These are phyloP conservation scores for Leccinum rimulosum DNA, from an alignment of 768 basidiomycete species.

Conservation along the genomic window DNA sequence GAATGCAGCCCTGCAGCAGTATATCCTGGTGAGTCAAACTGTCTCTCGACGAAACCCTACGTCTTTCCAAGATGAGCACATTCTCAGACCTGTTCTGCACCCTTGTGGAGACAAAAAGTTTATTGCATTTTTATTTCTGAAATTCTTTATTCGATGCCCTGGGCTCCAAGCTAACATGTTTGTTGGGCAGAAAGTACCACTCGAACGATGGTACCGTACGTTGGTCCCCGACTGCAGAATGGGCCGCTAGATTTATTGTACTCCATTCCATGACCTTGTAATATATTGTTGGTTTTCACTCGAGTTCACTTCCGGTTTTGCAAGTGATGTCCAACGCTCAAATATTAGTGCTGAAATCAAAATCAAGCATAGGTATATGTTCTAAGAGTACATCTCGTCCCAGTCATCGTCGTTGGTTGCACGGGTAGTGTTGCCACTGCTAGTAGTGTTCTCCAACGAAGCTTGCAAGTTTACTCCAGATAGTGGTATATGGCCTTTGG, in stretches of 20 bases:
- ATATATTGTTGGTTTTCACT: background rate
- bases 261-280: background rate
- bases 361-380: background rate
- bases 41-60: background rate
- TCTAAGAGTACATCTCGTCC: conserved; percentile 63
- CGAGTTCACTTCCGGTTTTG: background rate
- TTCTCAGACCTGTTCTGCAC: conserved; percentile 33
- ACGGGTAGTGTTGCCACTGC: conserved; percentile 12
- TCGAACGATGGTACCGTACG: background rate
- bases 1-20: background rate
- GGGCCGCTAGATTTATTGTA: background rate
- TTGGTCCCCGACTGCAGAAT: background rate
- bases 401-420: conserved; percentile 49
- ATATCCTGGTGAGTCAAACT: conserved; percentile 12
- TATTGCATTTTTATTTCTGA: conserved; percentile 26
- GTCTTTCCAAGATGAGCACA: conserved; percentile 19
- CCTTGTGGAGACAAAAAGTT: conserved; percentile 23
- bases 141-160: background rate
- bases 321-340: background rate
- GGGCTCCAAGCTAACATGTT: conserved; percentile 5
- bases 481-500: conserved; percentile 20
- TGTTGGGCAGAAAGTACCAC: conserved; percentile 3
- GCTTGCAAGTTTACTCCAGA: conserved; percentile 22
- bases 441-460: conserved; percentile 6
- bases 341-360: background rate